Evolutionary conservation across 352 stramenopile genomes (phyloP).

Genomic region (Phytophthora meadii): DNA sequence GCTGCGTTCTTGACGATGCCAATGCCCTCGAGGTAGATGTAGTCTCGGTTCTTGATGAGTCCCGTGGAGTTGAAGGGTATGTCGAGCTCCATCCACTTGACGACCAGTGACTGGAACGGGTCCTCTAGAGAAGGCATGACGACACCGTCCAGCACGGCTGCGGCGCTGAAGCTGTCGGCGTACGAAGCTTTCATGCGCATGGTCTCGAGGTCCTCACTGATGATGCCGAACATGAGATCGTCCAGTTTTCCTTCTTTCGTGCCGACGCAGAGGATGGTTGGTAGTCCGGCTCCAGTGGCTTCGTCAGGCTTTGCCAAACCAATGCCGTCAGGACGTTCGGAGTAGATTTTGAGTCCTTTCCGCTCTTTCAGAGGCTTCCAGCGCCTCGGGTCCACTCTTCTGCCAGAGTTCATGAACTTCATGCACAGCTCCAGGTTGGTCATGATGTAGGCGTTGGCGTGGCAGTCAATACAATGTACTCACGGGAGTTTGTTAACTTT

Average conservation of each 20-base stretch:
- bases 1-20: constrained; percentile 8
- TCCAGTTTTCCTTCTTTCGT: constrained; percentile 2
- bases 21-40: constrained; percentile 10
- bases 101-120: constrained; percentile 2
- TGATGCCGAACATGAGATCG: constrained; percentile 12
- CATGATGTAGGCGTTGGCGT: constrained; percentile 12
- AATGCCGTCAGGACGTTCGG: neutral
- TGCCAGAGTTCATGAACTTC: constrained; percentile 5
- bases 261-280: constrained; percentile 1
- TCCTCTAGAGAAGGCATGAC: constrained; percentile 6
- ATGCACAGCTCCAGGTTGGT: constrained; percentile 6
- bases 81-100: constrained; percentile 9
- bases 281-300: neutral
- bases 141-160: constrained; percentile 1
- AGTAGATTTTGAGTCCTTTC: constrained; percentile 12
- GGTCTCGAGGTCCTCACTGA: constrained; percentile 12
- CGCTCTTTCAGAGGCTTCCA: constrained; percentile 11
- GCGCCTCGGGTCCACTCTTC: constrained; percentile 3
- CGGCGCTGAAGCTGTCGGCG: constrained; percentile 5
- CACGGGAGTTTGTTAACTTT: constrained; percentile 58
- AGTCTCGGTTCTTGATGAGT: constrained; percentile 15
- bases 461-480: constrained; percentile 64
- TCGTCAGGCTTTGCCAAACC: neutral
- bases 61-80: constrained; percentile 11
- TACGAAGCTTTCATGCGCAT: constrained; percentile 10